Evolutionary conservation across 163 green algal species (phyloP).

Genomic region (Trebouxia gelatinosa): DNA sequence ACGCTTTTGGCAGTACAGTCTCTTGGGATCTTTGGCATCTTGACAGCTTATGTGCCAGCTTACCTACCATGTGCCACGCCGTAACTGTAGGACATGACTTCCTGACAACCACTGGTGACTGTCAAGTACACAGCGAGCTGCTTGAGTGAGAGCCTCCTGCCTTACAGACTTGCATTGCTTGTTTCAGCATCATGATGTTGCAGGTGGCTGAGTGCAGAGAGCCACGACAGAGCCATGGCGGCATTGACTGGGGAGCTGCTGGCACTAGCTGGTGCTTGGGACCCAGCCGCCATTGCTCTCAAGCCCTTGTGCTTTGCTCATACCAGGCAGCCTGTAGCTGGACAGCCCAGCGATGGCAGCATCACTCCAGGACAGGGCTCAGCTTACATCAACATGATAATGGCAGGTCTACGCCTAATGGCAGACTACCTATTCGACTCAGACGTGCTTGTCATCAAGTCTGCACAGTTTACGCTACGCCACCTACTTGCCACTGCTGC

Average conservation of each 20-base stretch:
- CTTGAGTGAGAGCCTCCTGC: no score
- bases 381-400: constrained; percentile 5
- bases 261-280: constrained; percentile 44
- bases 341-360: background rate
- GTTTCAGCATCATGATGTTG: no score
- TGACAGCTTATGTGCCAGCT: no score
- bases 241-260: constrained; percentile 47
- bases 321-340: background rate
- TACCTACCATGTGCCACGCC: no score
- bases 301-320: constrained; percentile 2
- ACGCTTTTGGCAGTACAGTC: no score
- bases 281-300: constrained; percentile 42
- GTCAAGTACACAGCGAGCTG: no score
- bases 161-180: no score
- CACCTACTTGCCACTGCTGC: constrained; percentile 32
- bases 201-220: constrained; percentile 39
- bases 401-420: constrained; percentile 39
- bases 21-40: no score
- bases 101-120: no score
- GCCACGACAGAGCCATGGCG: constrained; percentile 39
- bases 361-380: background rate
- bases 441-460: constrained; percentile 33
- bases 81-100: no score
- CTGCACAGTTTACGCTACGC: constrained; percentile 31
- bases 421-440: constrained; percentile 44